A percentile compares a stretch with the other conserved stretches of the same genome.
Conservation (phyloP, 2,329 filamentous ascomycete species). For the Nectriaceae sp. region DNA sequence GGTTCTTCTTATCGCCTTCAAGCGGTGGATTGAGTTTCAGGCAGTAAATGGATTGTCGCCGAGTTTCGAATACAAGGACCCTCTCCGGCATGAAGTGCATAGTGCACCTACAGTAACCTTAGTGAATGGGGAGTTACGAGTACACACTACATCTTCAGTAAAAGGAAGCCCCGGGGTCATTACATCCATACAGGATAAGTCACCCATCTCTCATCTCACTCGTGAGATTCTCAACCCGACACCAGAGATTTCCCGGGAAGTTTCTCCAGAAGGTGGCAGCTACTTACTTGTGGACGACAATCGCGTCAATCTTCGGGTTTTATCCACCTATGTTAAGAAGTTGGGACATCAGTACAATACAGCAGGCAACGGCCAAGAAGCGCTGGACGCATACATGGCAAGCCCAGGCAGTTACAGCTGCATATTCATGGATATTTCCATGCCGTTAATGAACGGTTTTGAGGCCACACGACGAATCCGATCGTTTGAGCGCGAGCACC, state of each 20-base stretch:
- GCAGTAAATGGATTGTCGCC: background rate
- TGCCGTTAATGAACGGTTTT: constrained; percentile 59
- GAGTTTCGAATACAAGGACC: constrained; percentile 4
- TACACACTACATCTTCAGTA: background rate
- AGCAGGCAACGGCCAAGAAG: constrained; percentile 37
- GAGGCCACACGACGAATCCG: constrained; percentile 53
- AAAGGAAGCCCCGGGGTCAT: background rate
- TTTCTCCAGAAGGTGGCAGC: background rate
- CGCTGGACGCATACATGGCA: constrained; percentile 30
- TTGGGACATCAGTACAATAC: constrained; percentile 31
- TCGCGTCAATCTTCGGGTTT: constrained; percentile 39
- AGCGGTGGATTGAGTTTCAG: constrained; percentile 26
- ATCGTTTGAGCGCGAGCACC: constrained; percentile 45
- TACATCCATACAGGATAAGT: background rate
- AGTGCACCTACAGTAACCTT: background rate
- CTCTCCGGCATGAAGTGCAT: background rate
- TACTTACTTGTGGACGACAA: constrained; percentile 44
- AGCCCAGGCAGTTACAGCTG: constrained; percentile 27
- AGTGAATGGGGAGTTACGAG: background rate
- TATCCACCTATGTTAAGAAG: constrained; percentile 38
- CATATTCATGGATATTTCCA: constrained; percentile 53
- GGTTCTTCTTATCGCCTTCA: constrained; percentile 28
- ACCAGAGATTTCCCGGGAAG: background rate
- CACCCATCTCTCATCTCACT: background rate
- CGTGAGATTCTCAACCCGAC: background rate